Evolutionary conservation across 1,284 basidiomycete species (phyloP).

Genomic region (Ustilago xerochloae): DNA sequence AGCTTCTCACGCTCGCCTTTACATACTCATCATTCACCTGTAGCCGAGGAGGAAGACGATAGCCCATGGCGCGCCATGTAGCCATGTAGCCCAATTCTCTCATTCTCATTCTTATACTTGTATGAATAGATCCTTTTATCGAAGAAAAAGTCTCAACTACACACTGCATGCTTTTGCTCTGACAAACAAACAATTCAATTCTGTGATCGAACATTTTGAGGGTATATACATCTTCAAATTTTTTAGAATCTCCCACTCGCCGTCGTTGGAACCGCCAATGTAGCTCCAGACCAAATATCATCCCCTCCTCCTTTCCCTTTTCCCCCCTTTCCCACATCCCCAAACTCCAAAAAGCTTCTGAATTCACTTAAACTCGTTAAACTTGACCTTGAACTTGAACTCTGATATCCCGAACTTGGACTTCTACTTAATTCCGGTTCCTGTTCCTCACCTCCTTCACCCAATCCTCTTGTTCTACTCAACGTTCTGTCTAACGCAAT

Average conservation of each 20-base stretch:
- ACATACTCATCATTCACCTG: background rate
- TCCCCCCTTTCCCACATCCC: slow-evolving; percentile 3
- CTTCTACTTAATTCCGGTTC: slow-evolving; percentile 33
- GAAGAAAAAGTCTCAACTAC: background rate
- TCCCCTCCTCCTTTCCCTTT: background rate
- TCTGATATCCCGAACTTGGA: slow-evolving; percentile 23
- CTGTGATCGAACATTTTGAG: too few relatives aligned
- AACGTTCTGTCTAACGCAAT: slow-evolving; percentile 12
- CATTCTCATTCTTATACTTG: background rate
- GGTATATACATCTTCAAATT: background rate
- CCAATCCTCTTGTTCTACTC: background rate
- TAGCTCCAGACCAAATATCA: slow-evolving; percentile 13
- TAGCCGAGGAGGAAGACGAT: slow-evolving; percentile 7
- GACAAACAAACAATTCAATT: too few relatives aligned
- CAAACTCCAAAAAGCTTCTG: slow-evolving; percentile 19
- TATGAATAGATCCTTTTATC: too few relatives aligned
- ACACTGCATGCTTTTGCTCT: too few relatives aligned
- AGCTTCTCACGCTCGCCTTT: background rate
- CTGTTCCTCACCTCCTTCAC: slow-evolving; percentile 1
- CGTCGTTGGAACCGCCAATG: background rate
- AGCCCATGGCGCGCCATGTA: slow-evolving; percentile 5
- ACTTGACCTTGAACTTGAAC: slow-evolving; percentile 19
- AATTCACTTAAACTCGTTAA: slow-evolving; percentile 32
- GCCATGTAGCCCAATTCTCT: too few relatives aligned
- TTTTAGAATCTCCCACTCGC: background rate